A percentile compares a stretch with the other conserved stretches of the same genome.
These are phyloP conservation scores for Triangularia setosa DNA, from an alignment of 2,329 filamentous ascomycete genomes.

Conservation along the genomic window DNA sequence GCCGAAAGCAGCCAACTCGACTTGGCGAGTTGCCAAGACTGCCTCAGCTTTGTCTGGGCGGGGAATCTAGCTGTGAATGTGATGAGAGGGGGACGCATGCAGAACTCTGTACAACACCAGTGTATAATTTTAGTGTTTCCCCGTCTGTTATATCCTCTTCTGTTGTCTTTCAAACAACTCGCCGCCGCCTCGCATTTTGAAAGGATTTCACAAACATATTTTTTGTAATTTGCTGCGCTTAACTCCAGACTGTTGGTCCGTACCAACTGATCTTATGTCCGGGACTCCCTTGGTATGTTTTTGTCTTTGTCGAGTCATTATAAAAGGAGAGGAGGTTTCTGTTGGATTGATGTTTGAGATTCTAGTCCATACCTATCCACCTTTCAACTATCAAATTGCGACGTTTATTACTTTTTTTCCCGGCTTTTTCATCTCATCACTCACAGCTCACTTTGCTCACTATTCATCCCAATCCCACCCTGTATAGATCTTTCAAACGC, in stretches of 20 bases:
- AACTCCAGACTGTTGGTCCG: not conserved
- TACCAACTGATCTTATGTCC: not conserved
- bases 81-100: not conserved
- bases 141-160: not conserved
- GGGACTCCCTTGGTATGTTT: not conserved
- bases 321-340: not conserved
- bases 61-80: not conserved
- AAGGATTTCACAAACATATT: not conserved
- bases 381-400: too few relatives aligned
- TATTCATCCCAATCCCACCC: not conserved
- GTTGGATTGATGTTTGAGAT: too few relatives aligned
- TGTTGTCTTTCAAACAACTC: not conserved
- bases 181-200: not conserved
- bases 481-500: not conserved
- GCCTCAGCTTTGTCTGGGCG: not conserved
- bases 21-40: slow-evolving; percentile 9
- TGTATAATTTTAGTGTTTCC: not conserved
- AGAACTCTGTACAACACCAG: too few relatives aligned
- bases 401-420: not conserved
- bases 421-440: too few relatives aligned
- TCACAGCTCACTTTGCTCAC: not conserved
- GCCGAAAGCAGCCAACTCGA: slow-evolving; percentile 10
- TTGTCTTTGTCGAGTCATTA: not conserved
- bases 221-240: not conserved
- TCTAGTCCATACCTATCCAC: too few relatives aligned